These are phyloP conservation scores for Gliomastix tumulicola DNA, from an alignment of 2,329 filamentous ascomycete genomes.

Conservation along the genomic window DNA sequence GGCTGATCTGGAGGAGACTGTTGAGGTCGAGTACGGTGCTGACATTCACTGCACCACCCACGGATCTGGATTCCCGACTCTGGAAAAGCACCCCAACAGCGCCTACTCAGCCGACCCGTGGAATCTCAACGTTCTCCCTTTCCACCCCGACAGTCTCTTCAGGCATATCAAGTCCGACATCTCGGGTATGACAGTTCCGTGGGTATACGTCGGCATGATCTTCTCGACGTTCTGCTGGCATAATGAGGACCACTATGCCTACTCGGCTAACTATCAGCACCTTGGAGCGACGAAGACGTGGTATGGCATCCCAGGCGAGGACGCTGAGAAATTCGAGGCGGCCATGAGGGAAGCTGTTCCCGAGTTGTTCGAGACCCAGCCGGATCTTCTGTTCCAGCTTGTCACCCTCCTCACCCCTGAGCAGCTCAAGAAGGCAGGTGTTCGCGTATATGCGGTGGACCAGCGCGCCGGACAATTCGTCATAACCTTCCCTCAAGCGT, in stretches of 20 bases:
- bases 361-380: conserved; percentile 93
- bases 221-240: conserved; percentile 99
- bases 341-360: conserved; percentile 95
- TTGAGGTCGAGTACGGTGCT: conserved; percentile 96
- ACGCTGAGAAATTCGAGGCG: conserved; percentile 89
- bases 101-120: conserved; percentile 85
- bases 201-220: conserved; percentile 99
- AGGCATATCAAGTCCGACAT: conserved; percentile 97
- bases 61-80: conserved; percentile 91
- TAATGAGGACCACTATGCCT: conserved; percentile 96
- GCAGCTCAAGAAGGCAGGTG: conserved; percentile 85
- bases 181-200: conserved; percentile 97
- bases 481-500: conserved; percentile 93
- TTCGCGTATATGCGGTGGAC: conserved; percentile 90
- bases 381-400: conserved; percentile 90
- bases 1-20: conserved; percentile 86
- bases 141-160: conserved; percentile 88
- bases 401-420: conserved; percentile 95
- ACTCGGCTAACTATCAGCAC: conserved; percentile 97
- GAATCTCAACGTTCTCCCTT: conserved; percentile 90
- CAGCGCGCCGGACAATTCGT: conserved; percentile 94
- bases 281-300: conserved; percentile 98
- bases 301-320: conserved; percentile 94
- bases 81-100: conserved; percentile 83
- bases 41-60: conserved; percentile 98